These are phyloP conservation scores for Aspergillus pseudoglaucus DNA, from an alignment of 2,329 filamentous ascomycete species.

Conservation along the genomic window DNA sequence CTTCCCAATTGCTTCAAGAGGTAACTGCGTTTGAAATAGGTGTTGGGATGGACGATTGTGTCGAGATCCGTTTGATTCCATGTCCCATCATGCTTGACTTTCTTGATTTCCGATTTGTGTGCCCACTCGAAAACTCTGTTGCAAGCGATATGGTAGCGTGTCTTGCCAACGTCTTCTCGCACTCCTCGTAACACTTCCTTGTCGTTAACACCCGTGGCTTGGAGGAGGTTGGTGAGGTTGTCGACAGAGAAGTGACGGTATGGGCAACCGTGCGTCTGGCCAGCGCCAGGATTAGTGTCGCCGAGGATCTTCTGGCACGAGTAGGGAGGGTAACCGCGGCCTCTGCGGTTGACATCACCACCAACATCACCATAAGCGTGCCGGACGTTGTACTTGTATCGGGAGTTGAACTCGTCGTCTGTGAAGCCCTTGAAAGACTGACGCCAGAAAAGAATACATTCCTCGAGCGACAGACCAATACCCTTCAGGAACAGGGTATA, in stretches of 20 bases:
- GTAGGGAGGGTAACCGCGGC: conserved; percentile 81
- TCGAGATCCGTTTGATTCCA: conserved; percentile 73
- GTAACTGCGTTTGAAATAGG: conserved; percentile 95
- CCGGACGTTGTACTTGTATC: conserved; percentile 95
- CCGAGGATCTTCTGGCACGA: conserved; percentile 93
- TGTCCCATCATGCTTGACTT: conserved; percentile 66
- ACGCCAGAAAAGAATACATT: conserved; percentile 89
- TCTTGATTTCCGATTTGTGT: conserved; percentile 72
- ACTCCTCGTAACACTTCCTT: conserved; percentile 71
- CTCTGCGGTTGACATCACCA: conserved; percentile 79
- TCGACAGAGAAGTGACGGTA: conserved; percentile 89
- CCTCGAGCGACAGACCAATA: conserved; percentile 84
- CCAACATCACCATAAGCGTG: conserved; percentile 93
- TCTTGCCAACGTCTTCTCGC: conserved; percentile 79
- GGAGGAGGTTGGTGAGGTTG: conserved; percentile 70
- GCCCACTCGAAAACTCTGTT: conserved; percentile 89
- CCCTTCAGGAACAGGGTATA: conserved; percentile 97
- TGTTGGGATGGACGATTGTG: conserved; percentile 95
- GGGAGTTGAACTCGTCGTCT: conserved; percentile 94
- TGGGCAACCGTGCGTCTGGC: conserved; percentile 91
- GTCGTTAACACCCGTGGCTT: conserved; percentile 73
- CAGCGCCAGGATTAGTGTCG: conserved; percentile 77
- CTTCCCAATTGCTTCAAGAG: conserved; percentile 72
- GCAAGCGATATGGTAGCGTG: conserved; percentile 90
- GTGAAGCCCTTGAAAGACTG: conserved; percentile 76